phyloP scores from a whole-genome alignment of 2,329 filamentous ascomycete species.

The Plenodomus tracheiphilus region DNA sequence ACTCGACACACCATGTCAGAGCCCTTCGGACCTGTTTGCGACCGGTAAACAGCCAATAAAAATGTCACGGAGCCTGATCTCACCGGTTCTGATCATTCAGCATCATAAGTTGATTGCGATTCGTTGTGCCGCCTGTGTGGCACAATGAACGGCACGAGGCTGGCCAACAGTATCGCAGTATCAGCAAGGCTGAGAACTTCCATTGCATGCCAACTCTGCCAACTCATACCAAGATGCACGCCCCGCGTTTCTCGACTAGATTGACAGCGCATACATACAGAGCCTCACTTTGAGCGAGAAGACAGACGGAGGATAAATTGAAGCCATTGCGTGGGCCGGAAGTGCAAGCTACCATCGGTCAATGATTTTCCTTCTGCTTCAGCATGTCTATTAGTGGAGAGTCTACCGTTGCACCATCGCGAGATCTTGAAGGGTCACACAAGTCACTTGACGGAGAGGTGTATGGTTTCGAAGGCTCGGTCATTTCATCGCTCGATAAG shows the following conservation, averaged over 20 bases:
- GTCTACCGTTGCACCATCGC: conserved; percentile 8
- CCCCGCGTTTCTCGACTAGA: conserved; percentile 7
- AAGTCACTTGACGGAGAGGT: conserved; percentile 6
- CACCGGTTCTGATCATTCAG: conserved; percentile 1
- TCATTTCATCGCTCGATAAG: conserved; percentile 9
- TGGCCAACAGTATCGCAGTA: conserved; percentile 22
- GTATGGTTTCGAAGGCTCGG: conserved; percentile 4
- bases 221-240: conserved; percentile 27
- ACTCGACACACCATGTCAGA: no score
- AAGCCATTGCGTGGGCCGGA: neutral
- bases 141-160: conserved; percentile 15
- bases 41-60: no score
- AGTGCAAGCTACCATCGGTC: neutral
- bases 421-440: conserved; percentile 9
- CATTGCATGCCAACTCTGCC: conserved; percentile 27
- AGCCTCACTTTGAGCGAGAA: conserved; percentile 20
- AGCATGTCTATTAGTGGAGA: conserved; percentile 21
- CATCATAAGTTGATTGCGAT: neutral
- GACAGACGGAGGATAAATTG: conserved; percentile 1
- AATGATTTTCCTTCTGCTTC: neutral
- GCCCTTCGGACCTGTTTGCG: no score
- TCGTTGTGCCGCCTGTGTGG: neutral
- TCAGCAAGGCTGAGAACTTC: conserved; percentile 26
- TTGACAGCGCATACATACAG: conserved; percentile 24
- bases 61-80: neutral